A percentile compares a stretch with the other conserved stretches of the same genome.
Evolutionary conservation across 106 monocot species (phyloP).

Genomic region (Apostasia ramifera): DNA sequence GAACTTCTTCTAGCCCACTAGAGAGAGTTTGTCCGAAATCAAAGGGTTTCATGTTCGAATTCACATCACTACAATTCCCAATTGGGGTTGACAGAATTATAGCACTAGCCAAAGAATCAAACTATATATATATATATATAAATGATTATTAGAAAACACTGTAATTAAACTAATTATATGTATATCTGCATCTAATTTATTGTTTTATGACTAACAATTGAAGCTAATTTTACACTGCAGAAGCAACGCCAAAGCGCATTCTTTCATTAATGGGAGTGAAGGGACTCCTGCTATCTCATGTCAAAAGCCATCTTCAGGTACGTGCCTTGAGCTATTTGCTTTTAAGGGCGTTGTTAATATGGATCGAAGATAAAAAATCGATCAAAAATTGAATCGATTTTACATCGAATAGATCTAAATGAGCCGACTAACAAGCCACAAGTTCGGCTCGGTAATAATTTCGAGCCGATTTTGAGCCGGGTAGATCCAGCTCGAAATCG

Average conservation of each 20-base stretch:
- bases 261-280: constrained; percentile 53
- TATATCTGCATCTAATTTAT: not conserved
- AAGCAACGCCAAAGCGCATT: constrained; percentile 77
- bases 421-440: not conserved
- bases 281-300: constrained; percentile 62
- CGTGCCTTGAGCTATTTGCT: not conserved
- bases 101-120: no score
- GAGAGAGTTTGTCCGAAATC: no score
- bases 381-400: not conserved
- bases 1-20: not conserved
- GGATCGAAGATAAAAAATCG: no score
- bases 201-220: not conserved
- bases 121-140: no score
- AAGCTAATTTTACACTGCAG: constrained; percentile 17
- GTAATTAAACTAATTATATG: no score
- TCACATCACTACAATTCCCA: no score
- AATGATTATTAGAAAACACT: no score
- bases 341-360: no score
- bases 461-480: no score
- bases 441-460: not conserved
- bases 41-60: no score
- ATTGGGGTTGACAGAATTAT: no score
- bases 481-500: no score
- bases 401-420: not conserved
- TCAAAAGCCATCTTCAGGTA: constrained; percentile 95